These are phyloP conservation scores for Nakataea oryzae DNA, from an alignment of 2,329 filamentous ascomycete species.

Conservation along the genomic window DNA sequence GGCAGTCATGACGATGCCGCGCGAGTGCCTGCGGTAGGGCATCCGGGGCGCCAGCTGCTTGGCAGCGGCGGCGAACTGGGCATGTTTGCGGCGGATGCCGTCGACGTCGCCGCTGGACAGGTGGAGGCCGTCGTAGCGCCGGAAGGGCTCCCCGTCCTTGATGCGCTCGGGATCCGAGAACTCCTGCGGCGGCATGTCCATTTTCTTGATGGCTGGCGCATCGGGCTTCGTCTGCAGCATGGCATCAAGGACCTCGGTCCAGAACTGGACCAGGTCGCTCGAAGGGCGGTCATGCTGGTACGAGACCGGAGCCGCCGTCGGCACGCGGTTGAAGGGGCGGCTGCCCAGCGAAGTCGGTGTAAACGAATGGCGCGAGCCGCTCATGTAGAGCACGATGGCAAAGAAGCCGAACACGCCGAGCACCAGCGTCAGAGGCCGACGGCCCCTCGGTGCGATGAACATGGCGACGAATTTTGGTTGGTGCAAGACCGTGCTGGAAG, in stretches of 20 bases:
- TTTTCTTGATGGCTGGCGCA: not conserved
- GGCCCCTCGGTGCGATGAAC: conserved; percentile 2
- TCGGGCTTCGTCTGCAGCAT: conserved; percentile 5
- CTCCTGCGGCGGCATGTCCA: not conserved
- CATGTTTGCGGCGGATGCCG: conserved; percentile 15
- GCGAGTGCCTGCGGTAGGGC: conserved; percentile 18
- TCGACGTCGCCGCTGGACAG: not conserved
- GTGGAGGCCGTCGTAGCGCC: not conserved
- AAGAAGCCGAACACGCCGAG: not conserved
- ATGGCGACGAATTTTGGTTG: not conserved
- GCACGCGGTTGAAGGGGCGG: not conserved
- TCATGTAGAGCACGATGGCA: not conserved
- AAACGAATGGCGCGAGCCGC: not conserved
- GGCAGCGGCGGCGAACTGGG: conserved; percentile 22
- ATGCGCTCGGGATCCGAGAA: not conserved
- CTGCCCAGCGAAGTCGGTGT: not conserved
- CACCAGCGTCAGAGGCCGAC: not conserved
- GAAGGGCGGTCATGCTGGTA: conserved; percentile 5
- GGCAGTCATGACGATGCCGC: conserved; percentile 40
- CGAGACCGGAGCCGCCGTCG: not conserved
- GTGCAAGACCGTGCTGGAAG: not conserved
- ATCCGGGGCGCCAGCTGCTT: conserved; percentile 19
- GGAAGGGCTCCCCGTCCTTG: not conserved
- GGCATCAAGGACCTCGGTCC: conserved; percentile 6
- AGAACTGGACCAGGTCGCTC: conserved; percentile 9